Evolutionary conservation across 345 rosid species (phyloP).

Genomic region (Aegle marmelos): DNA sequence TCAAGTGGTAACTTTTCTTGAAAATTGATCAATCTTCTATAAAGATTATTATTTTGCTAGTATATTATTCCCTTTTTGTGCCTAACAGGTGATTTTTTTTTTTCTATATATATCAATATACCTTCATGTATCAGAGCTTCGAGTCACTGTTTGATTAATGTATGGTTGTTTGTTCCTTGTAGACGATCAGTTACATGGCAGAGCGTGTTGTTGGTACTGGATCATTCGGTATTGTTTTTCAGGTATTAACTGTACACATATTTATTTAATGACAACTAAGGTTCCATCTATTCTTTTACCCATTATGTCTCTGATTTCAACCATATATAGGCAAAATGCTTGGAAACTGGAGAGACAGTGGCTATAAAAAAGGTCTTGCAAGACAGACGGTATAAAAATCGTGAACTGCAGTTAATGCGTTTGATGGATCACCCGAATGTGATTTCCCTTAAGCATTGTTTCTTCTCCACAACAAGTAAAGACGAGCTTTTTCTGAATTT

Average conservation of each 20-base stretch:
- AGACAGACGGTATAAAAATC: slow-evolving; percentile 73
- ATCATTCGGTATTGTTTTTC: slow-evolving; percentile 80
- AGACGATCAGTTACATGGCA: slow-evolving; percentile 90
- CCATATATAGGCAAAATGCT: slow-evolving; percentile 68
- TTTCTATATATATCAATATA: neutral
- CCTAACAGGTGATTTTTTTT: neutral
- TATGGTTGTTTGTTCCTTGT: slow-evolving; percentile 16
- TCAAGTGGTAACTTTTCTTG: neutral
- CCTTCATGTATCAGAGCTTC: neutral
- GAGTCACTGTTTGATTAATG: neutral
- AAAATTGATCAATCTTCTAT: neutral
- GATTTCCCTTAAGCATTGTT: slow-evolving; percentile 73
- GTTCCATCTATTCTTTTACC: neutral
- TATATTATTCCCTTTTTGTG: neutral
- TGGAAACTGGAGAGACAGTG: slow-evolving; percentile 82
- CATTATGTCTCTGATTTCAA: neutral
- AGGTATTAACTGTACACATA: slow-evolving; percentile 34
- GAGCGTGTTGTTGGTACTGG: slow-evolving; percentile 83
- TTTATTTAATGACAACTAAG: neutral
- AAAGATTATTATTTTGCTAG: neutral
- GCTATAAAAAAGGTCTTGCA: slow-evolving; percentile 89
- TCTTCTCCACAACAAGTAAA: slow-evolving; percentile 75
- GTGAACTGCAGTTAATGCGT: slow-evolving; percentile 78
- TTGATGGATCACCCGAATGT: slow-evolving; percentile 86
- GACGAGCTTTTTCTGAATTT: slow-evolving; percentile 75